These are phyloP conservation scores for Rhizophora apiculata DNA, from an alignment of 345 rosid species.

Conservation along the genomic window DNA sequence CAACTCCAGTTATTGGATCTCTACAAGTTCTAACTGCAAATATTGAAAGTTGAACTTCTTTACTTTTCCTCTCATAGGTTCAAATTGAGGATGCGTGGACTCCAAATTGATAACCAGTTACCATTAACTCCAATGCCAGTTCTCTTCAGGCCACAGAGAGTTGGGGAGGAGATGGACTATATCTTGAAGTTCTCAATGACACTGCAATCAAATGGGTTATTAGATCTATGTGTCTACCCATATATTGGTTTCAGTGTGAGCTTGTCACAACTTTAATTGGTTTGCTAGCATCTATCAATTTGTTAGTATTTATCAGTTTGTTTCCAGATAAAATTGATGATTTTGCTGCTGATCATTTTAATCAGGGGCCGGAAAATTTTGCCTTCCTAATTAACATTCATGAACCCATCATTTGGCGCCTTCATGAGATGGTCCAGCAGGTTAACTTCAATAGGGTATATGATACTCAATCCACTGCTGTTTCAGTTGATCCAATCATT, in stretches of 20 bases:
- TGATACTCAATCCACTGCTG: slow-evolving; percentile 67
- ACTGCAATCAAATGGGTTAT: slow-evolving; percentile 73
- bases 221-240: slow-evolving; percentile 80
- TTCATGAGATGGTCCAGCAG: slow-evolving; percentile 95
- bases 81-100: slow-evolving; percentile 72
- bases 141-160: slow-evolving; percentile 90
- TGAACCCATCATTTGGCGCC: slow-evolving; percentile 98
- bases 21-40: background rate
- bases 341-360: slow-evolving; percentile 21
- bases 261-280: slow-evolving; percentile 8
- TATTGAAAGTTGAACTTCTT: slow-evolving; percentile 7
- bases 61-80: slow-evolving; percentile 46
- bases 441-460: slow-evolving; percentile 66
- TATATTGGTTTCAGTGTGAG: slow-evolving; percentile 79
- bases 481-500: slow-evolving; percentile 94
- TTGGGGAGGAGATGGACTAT: slow-evolving; percentile 58
- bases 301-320: background rate
- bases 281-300: background rate
- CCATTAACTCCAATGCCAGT: slow-evolving; percentile 94
- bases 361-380: slow-evolving; percentile 76
- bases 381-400: slow-evolving; percentile 89
- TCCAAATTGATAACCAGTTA: slow-evolving; percentile 96
- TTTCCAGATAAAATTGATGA: slow-evolving; percentile 1
- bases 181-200: slow-evolving; percentile 79
- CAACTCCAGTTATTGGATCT: slow-evolving; percentile 1